Conservation (phyloP, 345 rosid species). For the Citropsis articulata region DNA sequence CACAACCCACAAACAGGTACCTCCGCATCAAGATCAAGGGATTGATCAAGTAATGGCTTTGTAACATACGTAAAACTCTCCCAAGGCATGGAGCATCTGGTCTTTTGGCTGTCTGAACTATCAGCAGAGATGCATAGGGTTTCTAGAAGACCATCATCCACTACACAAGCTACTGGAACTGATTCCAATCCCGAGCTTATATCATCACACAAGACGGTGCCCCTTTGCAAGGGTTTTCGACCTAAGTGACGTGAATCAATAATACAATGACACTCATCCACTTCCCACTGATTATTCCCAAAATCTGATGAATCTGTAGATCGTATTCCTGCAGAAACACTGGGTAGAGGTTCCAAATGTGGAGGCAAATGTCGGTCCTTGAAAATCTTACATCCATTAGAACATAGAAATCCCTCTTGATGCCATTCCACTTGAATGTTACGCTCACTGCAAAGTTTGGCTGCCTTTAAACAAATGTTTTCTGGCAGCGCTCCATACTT, state of each 20-base stretch:
- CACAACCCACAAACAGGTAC: slow-evolving; percentile 37
- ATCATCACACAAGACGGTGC: slow-evolving; percentile 61
- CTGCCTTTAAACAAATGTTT: slow-evolving; percentile 77
- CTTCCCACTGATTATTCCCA: slow-evolving; percentile 47
- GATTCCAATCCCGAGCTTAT: slow-evolving; percentile 86
- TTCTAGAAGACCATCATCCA: slow-evolving; percentile 56
- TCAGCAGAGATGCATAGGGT: slow-evolving; percentile 25
- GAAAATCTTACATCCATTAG: slow-evolving; percentile 70
- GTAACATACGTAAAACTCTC: slow-evolving; percentile 68
- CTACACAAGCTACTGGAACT: slow-evolving; percentile 66
- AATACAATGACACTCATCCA: slow-evolving; percentile 84
- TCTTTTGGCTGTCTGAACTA: slow-evolving; percentile 27
- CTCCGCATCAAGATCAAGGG: slow-evolving; percentile 49
- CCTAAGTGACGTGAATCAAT: slow-evolving; percentile 59
- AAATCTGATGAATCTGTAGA: slow-evolving; percentile 25
- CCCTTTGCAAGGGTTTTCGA: slow-evolving; percentile 41
- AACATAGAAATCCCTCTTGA: slow-evolving; percentile 64
- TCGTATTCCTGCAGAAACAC: slow-evolving; percentile 25
- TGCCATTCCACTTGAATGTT: slow-evolving; percentile 90
- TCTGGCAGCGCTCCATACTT: slow-evolving; percentile 76
- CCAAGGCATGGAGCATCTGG: slow-evolving; percentile 60
- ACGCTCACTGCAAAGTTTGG: slow-evolving; percentile 89
- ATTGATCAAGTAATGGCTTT: slow-evolving; percentile 53
- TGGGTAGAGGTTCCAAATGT: slow-evolving; percentile 42
- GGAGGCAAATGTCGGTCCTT: slow-evolving; percentile 35